Evolutionary conservation across 371 early-diverging fungal species (phyloP).

Genomic region (Gilbertella persicaria): DNA sequence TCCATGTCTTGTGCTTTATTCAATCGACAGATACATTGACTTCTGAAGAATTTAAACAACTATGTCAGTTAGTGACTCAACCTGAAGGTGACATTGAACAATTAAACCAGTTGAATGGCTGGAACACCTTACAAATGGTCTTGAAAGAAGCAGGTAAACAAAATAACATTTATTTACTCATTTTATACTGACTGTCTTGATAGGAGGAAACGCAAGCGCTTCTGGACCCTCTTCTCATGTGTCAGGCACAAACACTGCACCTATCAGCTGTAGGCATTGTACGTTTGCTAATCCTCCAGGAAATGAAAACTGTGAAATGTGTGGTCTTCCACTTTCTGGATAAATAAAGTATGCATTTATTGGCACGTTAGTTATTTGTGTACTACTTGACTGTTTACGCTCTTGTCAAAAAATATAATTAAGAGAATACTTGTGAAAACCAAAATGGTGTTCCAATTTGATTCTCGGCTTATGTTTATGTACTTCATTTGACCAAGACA

Average conservation of each 20-base stretch:
- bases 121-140: slow-evolving; percentile 79
- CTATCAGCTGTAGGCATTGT: slow-evolving; percentile 87
- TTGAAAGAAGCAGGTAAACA: slow-evolving; percentile 59
- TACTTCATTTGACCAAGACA: no score
- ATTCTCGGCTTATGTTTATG: no score
- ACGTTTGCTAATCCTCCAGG: slow-evolving; percentile 83
- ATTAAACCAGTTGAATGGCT: slow-evolving; percentile 62
- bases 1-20: slow-evolving; percentile 80
- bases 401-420: no score
- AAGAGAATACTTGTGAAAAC: no score
- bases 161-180: neutral
- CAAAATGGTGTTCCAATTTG: no score
- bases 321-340: slow-evolving; percentile 77
- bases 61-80: slow-evolving; percentile 56
- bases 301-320: slow-evolving; percentile 88
- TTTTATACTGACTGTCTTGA: neutral
- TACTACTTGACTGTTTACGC: no score
- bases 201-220: slow-evolving; percentile 14
- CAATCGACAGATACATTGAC: slow-evolving; percentile 50
- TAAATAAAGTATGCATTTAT: no score
- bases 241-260: slow-evolving; percentile 20
- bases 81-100: slow-evolving; percentile 42
- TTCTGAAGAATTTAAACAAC: slow-evolving; percentile 55
- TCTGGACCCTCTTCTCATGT: slow-evolving; percentile 12
- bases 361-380: no score